phyloP scores from a whole-genome alignment of 768 basidiomycete species.

The Xerocomus spinulosus region DNA sequence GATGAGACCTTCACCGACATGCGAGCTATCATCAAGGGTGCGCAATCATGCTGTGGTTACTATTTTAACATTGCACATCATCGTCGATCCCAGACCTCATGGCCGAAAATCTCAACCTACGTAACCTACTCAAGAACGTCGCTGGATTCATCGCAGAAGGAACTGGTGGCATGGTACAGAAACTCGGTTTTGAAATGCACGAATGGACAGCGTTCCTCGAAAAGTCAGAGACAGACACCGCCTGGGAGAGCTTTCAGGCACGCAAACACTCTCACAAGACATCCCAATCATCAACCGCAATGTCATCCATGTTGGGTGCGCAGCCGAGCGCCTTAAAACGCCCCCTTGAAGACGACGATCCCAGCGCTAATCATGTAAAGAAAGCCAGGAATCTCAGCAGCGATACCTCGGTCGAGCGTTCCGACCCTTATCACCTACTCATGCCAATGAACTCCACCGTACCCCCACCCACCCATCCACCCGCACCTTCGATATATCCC shows the following conservation, averaged over 20 bases:
- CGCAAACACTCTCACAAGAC: conserved; percentile 47
- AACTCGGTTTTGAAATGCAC: conserved; percentile 71
- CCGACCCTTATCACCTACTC: conserved; percentile 51
- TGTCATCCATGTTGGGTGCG: conserved; percentile 30
- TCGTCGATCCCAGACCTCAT: conserved; percentile 59
- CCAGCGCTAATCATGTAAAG: conserved; percentile 39
- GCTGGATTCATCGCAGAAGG: conserved; percentile 86
- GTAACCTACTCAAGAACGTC: conserved; percentile 71
- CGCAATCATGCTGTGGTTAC: conserved; percentile 9
- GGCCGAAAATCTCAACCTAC: conserved; percentile 82
- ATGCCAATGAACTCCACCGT: conserved; percentile 46
- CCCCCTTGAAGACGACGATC: conserved; percentile 28
- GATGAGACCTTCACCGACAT: conserved; percentile 85
- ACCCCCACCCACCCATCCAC: conserved; percentile 30
- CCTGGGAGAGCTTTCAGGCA: conserved; percentile 81
- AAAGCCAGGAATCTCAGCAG: conserved; percentile 41
- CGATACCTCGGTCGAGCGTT: conserved; percentile 40
- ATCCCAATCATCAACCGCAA: conserved; percentile 25
- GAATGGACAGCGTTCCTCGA: conserved; percentile 82
- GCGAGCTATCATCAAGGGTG: conserved; percentile 76
- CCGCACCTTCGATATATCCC: conserved; percentile 41
- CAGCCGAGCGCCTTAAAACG: conserved; percentile 20
- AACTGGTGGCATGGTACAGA: conserved; percentile 67
- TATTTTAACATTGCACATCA: conserved; percentile 2
- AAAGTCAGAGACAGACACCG: conserved; percentile 87